A percentile compares a stretch with the other conserved stretches of the same genome.
phyloP scores from a whole-genome alignment of 2,329 filamentous ascomycete genomes.

The Trichoderma citrinoviride region DNA sequence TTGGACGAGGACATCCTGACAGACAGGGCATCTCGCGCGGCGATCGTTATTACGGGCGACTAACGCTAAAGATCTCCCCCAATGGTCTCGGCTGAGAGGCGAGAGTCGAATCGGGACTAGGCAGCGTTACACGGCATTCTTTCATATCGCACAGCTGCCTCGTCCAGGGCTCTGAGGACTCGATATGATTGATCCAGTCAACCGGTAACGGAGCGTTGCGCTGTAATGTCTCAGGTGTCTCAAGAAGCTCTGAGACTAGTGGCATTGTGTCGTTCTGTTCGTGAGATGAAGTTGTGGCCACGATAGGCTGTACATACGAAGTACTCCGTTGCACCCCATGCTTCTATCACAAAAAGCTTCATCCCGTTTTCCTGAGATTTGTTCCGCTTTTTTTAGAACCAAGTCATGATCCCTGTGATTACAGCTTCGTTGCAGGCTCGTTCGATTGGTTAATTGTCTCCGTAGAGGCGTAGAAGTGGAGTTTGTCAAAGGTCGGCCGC shows the following conservation, averaged over 20 bases:
- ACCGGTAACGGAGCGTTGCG: conserved; percentile 7
- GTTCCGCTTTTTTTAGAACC: background rate
- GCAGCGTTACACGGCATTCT: conserved; percentile 16
- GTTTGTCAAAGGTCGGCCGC: conserved; percentile 16
- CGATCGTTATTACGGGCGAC: conserved; percentile 22
- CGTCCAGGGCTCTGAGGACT: background rate
- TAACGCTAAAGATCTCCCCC: conserved; percentile 18
- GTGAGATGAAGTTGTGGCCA: conserved; percentile 6
- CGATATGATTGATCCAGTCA: conserved; percentile 11
- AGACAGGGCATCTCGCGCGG: conserved; percentile 17
- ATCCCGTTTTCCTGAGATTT: background rate
- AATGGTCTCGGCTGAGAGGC: conserved; percentile 18
- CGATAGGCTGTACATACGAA: background rate
- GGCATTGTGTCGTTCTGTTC: background rate
- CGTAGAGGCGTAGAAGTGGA: conserved; percentile 10
- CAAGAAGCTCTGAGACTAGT: background rate
- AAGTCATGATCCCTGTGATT: conserved; percentile 8
- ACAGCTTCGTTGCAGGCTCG: background rate
- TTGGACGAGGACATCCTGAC: conserved; percentile 9
- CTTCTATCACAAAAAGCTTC: conserved; percentile 15
- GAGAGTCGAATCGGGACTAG: conserved; percentile 21
- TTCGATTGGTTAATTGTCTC: conserved; percentile 17
- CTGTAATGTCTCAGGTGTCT: conserved; percentile 12
- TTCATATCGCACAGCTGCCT: background rate
- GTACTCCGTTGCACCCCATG: background rate